These are phyloP conservation scores for Paramyrothecium roridum DNA, from an alignment of 2,329 filamentous ascomycete species.

Conservation along the genomic window DNA sequence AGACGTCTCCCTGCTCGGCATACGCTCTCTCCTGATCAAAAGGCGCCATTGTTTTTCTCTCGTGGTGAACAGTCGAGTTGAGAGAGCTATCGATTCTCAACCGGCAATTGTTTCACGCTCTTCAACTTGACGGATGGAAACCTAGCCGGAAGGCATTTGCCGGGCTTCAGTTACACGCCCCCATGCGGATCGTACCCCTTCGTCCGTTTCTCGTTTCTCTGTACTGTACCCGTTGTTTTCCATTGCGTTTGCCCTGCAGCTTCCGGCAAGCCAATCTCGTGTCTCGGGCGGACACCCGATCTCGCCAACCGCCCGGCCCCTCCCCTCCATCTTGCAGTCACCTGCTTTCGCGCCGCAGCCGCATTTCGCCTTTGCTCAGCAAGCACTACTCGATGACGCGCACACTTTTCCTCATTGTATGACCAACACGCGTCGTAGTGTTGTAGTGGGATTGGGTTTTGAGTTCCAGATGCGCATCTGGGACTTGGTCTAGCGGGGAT, in stretches of 20 bases:
- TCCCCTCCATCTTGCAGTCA: background rate
- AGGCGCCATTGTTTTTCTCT: conserved; percentile 12
- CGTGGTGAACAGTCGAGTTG: background rate
- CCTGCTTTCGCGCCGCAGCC: background rate
- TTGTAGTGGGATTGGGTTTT: background rate
- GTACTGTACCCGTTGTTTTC: background rate
- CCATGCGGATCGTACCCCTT: background rate
- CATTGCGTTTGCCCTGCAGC: no score
- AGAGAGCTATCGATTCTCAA: background rate
- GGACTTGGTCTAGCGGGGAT: background rate
- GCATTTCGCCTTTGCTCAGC: background rate
- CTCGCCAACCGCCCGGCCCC: background rate
- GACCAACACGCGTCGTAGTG: background rate
- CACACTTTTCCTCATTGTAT: background rate
- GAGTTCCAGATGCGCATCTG: background rate
- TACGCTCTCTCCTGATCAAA: conserved; percentile 39
- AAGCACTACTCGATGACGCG: background rate
- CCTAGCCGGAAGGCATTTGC: background rate
- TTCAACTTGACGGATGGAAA: no score
- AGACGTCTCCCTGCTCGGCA: conserved; percentile 36
- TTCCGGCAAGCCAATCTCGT: background rate
- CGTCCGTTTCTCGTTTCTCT: background rate
- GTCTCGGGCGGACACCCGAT: background rate
- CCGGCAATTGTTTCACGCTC: no score
- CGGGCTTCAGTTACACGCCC: background rate